A percentile compares a stretch with the other conserved stretches of the same genome.
These are phyloP conservation scores for Cystofilobasidium bisporidii DNA, from an alignment of 768 basidiomycete species.

Conservation along the genomic window DNA sequence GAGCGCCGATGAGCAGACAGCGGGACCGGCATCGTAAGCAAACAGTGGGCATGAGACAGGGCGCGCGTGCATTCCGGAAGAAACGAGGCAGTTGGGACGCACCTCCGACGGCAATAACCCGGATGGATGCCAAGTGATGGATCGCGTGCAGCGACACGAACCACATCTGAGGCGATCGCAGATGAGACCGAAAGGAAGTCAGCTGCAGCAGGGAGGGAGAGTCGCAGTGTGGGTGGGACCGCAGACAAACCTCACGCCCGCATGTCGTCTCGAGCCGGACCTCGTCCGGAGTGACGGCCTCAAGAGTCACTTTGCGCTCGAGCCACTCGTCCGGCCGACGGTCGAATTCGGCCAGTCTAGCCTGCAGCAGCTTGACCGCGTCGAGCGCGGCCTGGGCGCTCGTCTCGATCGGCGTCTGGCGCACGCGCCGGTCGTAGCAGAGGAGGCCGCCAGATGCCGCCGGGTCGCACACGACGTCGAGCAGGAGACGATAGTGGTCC, in stretches of 20 bases:
- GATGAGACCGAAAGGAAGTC: not conserved
- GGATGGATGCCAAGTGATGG: not conserved
- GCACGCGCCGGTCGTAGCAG: not conserved
- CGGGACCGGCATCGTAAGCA: too few relatives aligned
- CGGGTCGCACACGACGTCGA: not conserved
- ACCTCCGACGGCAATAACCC: constrained; percentile 1
- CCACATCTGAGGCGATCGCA: not conserved
- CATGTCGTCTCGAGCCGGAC: not conserved
- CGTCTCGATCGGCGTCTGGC: not conserved
- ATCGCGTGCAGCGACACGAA: not conserved
- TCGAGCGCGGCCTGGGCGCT: not conserved
- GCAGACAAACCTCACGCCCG: not conserved
- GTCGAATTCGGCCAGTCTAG: not conserved
- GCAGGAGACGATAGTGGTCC: constrained; percentile 2
- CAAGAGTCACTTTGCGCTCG: not conserved
- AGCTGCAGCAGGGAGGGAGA: not conserved
- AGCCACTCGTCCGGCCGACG: not conserved
- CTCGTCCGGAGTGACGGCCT: not conserved
- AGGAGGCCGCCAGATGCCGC: not conserved
- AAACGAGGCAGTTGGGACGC: too few relatives aligned
- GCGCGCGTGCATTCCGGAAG: too few relatives aligned
- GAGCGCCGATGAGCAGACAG: too few relatives aligned
- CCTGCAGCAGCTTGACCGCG: not conserved
- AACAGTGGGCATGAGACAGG: too few relatives aligned
- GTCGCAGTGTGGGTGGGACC: not conserved